Conservation (phyloP, 2,329 filamentous ascomycete genomes). For the Sporothrix humicola region DNA sequence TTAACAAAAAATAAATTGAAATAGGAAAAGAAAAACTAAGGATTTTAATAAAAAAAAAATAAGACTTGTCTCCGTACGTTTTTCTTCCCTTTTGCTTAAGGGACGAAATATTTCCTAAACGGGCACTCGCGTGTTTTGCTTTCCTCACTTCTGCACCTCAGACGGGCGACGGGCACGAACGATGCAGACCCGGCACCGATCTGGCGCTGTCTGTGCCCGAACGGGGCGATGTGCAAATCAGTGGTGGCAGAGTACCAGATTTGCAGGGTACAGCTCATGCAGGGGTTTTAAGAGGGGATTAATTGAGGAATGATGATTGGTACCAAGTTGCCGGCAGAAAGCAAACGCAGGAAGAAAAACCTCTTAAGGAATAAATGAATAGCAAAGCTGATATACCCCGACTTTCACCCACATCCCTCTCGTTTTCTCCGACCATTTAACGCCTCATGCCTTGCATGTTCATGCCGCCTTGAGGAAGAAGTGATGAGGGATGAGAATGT, state of each 20-base stretch:
- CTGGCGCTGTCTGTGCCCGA: background rate
- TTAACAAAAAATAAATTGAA: background rate
- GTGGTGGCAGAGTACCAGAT: background rate
- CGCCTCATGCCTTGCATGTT: conserved; percentile 16
- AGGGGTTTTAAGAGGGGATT: background rate
- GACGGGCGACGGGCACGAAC: conserved; percentile 12
- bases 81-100: too few species aligned
- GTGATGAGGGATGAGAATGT: background rate
- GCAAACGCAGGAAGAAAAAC: background rate
- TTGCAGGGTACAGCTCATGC: background rate
- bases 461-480: background rate
- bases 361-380: background rate
- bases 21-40: too few species aligned
- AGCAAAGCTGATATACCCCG: background rate
- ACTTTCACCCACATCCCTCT: too few species aligned
- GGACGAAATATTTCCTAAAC: too few species aligned
- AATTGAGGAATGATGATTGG: background rate
- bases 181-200: conserved; percentile 21
- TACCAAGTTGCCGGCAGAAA: conserved; percentile 20
- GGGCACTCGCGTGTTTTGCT: too few species aligned
- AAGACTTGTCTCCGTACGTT: too few species aligned
- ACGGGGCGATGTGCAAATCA: background rate
- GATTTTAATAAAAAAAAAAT: too few species aligned
- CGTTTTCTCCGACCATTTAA: background rate
- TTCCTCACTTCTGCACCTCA: background rate